Conservation (phyloP, 169 alveolate genomes). For the Babesia gibsoni region DNA sequence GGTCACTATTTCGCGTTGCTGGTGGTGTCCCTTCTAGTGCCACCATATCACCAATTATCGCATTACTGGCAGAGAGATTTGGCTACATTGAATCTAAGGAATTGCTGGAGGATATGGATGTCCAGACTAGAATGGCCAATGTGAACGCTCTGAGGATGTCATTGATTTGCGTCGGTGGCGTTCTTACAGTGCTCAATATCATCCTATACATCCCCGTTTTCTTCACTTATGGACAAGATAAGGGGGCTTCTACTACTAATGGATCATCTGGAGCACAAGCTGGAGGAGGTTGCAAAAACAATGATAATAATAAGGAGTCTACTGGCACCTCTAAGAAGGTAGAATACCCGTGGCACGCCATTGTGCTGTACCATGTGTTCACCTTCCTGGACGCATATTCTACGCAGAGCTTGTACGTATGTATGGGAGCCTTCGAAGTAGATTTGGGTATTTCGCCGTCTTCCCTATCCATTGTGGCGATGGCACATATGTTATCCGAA, state of each 20-base stretch:
- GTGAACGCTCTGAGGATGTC: conserved; percentile 15
- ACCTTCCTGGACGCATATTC: conserved; percentile 12
- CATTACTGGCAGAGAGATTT: conserved; percentile 82
- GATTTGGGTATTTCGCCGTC: conserved; percentile 80
- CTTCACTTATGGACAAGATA: conserved; percentile 26
- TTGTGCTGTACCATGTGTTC: background rate
- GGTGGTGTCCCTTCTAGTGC: conserved; percentile 85
- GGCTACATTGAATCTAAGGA: conserved; percentile 41
- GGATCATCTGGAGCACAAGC: conserved; percentile 19
- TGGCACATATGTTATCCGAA: conserved; percentile 81
- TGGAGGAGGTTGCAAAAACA: too few species aligned
- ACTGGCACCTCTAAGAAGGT: too few species aligned
- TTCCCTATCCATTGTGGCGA: conserved; percentile 75
- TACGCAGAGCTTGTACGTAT: background rate
- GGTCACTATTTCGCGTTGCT: conserved; percentile 77
- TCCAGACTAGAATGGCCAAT: background rate
- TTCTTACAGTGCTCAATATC: background rate
- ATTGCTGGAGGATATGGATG: background rate
- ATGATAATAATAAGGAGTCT: too few species aligned
- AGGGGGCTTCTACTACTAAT: too few species aligned
- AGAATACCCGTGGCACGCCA: conserved; percentile 1
- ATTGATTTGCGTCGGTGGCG: background rate
- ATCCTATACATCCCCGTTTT: conserved; percentile 9
- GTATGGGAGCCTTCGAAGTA: conserved; percentile 83
- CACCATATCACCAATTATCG: conserved; percentile 85